phyloP scores from a whole-genome alignment of 805 yeast species.

The Starmera caribaea region DNA sequence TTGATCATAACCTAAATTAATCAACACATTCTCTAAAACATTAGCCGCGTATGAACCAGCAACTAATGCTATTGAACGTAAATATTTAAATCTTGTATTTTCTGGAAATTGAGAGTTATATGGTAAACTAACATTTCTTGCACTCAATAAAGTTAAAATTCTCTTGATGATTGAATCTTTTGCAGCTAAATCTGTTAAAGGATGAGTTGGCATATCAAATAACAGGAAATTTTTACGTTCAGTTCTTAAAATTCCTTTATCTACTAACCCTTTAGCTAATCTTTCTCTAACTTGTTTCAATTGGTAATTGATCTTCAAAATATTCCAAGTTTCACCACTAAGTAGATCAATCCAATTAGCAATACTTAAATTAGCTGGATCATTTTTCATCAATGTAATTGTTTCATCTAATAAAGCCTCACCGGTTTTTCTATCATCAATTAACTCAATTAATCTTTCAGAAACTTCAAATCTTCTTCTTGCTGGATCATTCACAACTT shows the following conservation, averaged over 20 bases:
- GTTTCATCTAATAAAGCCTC: slow-evolving; percentile 94
- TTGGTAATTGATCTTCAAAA: slow-evolving; percentile 89
- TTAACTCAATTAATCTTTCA: slow-evolving; percentile 81
- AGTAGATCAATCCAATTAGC: slow-evolving; percentile 89
- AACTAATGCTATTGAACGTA: slow-evolving; percentile 75
- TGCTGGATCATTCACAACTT: slow-evolving; percentile 86
- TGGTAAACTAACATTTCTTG: slow-evolving; percentile 54
- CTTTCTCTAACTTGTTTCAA: slow-evolving; percentile 96
- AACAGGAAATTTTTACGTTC: slow-evolving; percentile 90
- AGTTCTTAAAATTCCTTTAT: slow-evolving; percentile 91
- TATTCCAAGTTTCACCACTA: slow-evolving; percentile 95
- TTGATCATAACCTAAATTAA: slow-evolving; percentile 69
- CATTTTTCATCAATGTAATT: slow-evolving; percentile 76
- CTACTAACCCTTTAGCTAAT: slow-evolving; percentile 92
- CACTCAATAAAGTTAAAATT: slow-evolving; percentile 57
- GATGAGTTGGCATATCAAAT: slow-evolving; percentile 99
- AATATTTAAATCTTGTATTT: slow-evolving; percentile 52
- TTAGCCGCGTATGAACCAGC: slow-evolving; percentile 93
- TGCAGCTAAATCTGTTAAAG: slow-evolving; percentile 76
- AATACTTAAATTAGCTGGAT: slow-evolving; percentile 69
- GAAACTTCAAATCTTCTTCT: slow-evolving; percentile 80
- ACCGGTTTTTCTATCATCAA: slow-evolving; percentile 82
- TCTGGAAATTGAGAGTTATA: slow-evolving; percentile 61
- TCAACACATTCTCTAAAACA: slow-evolving; percentile 83
- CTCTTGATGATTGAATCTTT: slow-evolving; percentile 76